Percentiles rank a stretch among this genome's conserved stretches.
Conservation (phyloP, 352 stramenopile species). For the Globisporangium mamillatum region DNA sequence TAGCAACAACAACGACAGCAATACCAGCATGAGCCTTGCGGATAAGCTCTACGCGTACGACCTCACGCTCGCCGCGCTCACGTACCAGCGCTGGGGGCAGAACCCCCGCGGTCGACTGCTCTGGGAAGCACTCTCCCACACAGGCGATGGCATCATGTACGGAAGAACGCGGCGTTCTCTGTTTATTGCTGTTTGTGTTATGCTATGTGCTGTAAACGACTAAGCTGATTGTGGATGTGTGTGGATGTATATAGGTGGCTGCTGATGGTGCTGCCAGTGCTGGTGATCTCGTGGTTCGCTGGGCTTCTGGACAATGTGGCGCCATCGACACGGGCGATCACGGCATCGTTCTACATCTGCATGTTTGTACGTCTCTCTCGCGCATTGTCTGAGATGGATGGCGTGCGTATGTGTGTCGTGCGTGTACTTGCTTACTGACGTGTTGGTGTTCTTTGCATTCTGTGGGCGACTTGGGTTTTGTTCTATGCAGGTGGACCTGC, state of each 20-base stretch:
- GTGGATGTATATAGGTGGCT: conserved; percentile 39
- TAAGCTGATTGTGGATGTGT: not conserved
- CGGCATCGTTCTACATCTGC: conserved; percentile 42
- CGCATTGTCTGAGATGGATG: not conserved
- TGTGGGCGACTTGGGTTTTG: not conserved
- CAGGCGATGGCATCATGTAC: conserved; percentile 82
- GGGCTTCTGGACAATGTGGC: conserved; percentile 30
- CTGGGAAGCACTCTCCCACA: conserved; percentile 80
- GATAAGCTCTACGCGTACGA: conserved; percentile 73
- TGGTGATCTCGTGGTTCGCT: conserved; percentile 31
- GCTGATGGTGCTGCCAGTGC: conserved; percentile 47
- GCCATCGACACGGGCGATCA: conserved; percentile 28
- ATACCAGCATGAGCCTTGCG: conserved; percentile 41
- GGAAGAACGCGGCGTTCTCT: conserved; percentile 17
- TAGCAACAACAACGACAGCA: not conserved
- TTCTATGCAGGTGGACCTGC: conserved; percentile 54
- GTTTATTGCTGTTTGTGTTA: not conserved
- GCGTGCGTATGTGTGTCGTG: not conserved
- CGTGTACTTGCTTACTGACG: not conserved
- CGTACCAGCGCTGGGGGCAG: conserved; percentile 67
- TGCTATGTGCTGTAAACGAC: not conserved
- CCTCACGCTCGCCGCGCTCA: conserved; percentile 63
- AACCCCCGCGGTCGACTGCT: conserved; percentile 39
- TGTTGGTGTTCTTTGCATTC: not conserved
- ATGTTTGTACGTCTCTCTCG: conserved; percentile 30